Conservation (phyloP, 176 grass and related monocot species). For the Zea mays region DNA sequence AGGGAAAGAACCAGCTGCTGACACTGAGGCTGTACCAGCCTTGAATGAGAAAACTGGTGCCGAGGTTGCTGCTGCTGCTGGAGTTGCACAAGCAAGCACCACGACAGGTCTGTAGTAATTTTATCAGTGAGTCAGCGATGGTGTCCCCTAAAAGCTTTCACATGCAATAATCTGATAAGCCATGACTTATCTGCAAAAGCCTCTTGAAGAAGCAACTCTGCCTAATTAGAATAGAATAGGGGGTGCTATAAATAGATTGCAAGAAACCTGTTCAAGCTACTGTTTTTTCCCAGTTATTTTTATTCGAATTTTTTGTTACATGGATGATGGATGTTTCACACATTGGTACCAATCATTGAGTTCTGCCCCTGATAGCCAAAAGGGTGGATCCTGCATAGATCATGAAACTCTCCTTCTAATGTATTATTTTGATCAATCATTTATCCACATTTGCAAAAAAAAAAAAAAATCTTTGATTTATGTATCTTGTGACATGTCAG, state of each 20-base stretch:
- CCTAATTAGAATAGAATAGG: slow-evolving; percentile 29
- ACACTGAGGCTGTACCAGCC: neutral
- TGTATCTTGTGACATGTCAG: slow-evolving; percentile 13
- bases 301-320: slow-evolving; percentile 12
- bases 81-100: slow-evolving; percentile 48
- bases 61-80: slow-evolving; percentile 31
- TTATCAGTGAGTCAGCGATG: slow-evolving; percentile 23
- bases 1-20: slow-evolving; percentile 24
- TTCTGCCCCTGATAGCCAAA: slow-evolving; percentile 30
- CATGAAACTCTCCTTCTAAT: slow-evolving; percentile 2
- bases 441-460: neutral
- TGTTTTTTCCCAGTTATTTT: slow-evolving; percentile 33
- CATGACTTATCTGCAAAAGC: slow-evolving; percentile 37
- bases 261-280: slow-evolving; percentile 38
- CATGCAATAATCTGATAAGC: slow-evolving; percentile 41
- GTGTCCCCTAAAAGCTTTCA: slow-evolving; percentile 39
- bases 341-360: slow-evolving; percentile 15
- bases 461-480: neutral
- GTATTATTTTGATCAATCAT: neutral
- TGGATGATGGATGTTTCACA: slow-evolving; percentile 2
- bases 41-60: too few species aligned
- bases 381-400: slow-evolving; percentile 14
- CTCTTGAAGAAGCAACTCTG: slow-evolving; percentile 32
- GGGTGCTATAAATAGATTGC: slow-evolving; percentile 40
- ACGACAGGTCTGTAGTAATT: slow-evolving; percentile 64